These are phyloP conservation scores for Fusarium mexicanum DNA, from an alignment of 2,329 filamentous ascomycete genomes.

Conservation along the genomic window DNA sequence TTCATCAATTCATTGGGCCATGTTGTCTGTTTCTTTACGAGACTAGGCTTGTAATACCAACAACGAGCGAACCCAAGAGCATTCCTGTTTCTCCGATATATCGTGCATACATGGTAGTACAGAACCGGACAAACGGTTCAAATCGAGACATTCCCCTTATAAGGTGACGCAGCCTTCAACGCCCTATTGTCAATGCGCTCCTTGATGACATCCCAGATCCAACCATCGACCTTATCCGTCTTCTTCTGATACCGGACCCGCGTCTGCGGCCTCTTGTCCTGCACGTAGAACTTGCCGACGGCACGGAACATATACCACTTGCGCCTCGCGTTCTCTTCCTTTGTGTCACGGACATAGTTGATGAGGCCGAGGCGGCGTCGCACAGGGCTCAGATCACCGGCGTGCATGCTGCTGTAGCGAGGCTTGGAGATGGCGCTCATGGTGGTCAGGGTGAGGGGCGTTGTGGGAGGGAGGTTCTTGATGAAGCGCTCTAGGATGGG, in stretches of 20 bases:
- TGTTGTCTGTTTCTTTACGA: not conserved
- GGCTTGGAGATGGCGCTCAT: conserved; percentile 66
- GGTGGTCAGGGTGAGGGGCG: conserved; percentile 62
- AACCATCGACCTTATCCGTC: conserved; percentile 48
- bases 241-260: conserved; percentile 42
- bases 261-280: conserved; percentile 38
- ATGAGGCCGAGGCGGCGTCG: conserved; percentile 51
- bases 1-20: too few species aligned
- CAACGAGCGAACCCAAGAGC: not conserved
- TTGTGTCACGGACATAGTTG: conserved; percentile 53
- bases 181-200: conserved; percentile 45
- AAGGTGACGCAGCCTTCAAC: conserved; percentile 9
- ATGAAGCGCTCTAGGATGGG: conserved; percentile 64
- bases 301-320: conserved; percentile 55
- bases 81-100: not conserved
- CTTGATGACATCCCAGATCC: conserved; percentile 55
- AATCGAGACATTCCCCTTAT: not conserved
- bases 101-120: not conserved
- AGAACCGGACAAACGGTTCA: not conserved
- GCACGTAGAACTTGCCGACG: conserved; percentile 52
- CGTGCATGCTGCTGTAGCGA: conserved; percentile 56
- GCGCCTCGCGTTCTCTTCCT: conserved; percentile 47
- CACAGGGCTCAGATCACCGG: conserved; percentile 49
- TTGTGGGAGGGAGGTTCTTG: conserved; percentile 55
- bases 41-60: not conserved